Conservation (phyloP, 257 asterid species). For the Parsonsia alboflavescens region DNA sequence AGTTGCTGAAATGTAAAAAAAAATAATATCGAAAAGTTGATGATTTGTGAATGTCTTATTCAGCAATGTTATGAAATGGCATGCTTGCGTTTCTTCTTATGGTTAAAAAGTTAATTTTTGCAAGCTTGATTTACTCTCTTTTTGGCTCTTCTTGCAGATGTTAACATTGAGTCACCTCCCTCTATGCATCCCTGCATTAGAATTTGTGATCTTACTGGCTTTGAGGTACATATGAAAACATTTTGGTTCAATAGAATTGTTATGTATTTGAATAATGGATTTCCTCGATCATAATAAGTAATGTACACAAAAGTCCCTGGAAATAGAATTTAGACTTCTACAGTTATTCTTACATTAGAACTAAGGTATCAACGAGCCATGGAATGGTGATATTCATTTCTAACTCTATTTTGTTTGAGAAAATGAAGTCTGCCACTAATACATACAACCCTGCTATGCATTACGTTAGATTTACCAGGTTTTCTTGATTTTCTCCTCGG, state of each 20-base stretch:
- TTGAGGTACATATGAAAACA: slow-evolving; percentile 46
- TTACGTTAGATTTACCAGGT: neutral
- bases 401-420: neutral
- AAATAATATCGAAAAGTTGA: neutral
- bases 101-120: neutral
- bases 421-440: neutral
- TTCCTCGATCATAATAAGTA: neutral
- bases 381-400: neutral
- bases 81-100: neutral
- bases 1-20: neutral
- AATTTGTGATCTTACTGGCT: slow-evolving; percentile 91
- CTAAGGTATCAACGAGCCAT: neutral
- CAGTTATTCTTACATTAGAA: neutral
- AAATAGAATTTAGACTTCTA: neutral
- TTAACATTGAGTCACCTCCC: slow-evolving; percentile 82
- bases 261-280: neutral
- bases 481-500: neutral
- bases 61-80: neutral
- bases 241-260: neutral
- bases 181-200: slow-evolving; percentile 75
- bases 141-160: slow-evolving; percentile 36
- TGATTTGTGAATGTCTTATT: neutral
- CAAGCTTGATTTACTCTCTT: neutral
- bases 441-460: no score
- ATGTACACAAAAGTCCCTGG: neutral